Percentiles rank a stretch among this genome's conserved stretches.
phyloP scores from a whole-genome alignment of 140 eudicot genomes.

The Stevia rebaudiana region DNA sequence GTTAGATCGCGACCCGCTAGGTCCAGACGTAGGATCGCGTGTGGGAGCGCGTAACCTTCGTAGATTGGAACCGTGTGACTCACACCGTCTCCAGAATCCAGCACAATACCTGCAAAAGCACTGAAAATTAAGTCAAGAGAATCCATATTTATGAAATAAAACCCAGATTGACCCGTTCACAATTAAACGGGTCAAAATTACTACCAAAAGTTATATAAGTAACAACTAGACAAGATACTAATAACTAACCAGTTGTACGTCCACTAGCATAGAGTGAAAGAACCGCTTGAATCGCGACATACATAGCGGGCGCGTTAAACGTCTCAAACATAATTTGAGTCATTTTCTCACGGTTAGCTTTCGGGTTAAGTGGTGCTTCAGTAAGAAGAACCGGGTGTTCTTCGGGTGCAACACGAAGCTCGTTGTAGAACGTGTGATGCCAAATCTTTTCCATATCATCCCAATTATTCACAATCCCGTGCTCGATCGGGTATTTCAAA shows the following conservation, averaged over 20 bases:
- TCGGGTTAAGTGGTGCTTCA: conserved; percentile 73
- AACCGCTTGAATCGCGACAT: conserved; percentile 67
- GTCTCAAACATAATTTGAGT: conserved; percentile 67
- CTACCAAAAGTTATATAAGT: background rate
- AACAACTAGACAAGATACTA: conserved; percentile 8
- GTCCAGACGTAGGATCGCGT: conserved; percentile 68
- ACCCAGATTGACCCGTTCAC: background rate
- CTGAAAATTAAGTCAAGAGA: background rate
- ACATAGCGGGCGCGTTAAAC: conserved; percentile 66
- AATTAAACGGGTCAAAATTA: background rate
- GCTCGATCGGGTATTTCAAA: conserved; percentile 62
- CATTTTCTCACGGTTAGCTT: conserved; percentile 71
- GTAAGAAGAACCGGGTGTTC: conserved; percentile 75
- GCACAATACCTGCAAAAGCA: conserved; percentile 43
- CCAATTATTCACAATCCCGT: conserved; percentile 65
- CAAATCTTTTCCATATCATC: conserved; percentile 77
- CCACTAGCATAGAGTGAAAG: conserved; percentile 71
- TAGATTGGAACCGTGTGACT: conserved; percentile 65
- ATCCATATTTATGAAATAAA: background rate
- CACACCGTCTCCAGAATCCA: conserved; percentile 79
- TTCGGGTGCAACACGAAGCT: conserved; percentile 74
- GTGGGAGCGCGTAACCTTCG: conserved; percentile 68
- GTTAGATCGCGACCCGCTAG: conserved; percentile 74
- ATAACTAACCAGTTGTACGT: conserved; percentile 67
- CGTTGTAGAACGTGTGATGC: conserved; percentile 75